phyloP scores from a whole-genome alignment of 2,329 filamentous ascomycete genomes.

The Kalmusia sp. region DNA sequence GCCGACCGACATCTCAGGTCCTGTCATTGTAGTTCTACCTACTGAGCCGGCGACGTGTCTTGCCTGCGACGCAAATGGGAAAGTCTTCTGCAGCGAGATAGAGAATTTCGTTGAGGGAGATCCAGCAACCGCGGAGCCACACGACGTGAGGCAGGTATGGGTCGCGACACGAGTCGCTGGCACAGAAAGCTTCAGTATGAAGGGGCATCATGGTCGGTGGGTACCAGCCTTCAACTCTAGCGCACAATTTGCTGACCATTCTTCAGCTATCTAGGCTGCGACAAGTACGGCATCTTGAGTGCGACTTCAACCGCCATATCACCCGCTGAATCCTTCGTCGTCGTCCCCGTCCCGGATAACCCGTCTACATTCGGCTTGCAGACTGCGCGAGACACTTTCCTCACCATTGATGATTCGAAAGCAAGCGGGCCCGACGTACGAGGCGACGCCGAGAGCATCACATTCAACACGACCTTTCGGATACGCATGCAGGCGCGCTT shows the following conservation, averaged over 20 bases:
- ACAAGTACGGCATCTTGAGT: constrained; percentile 79
- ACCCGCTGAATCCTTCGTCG: constrained; percentile 79
- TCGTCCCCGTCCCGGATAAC: constrained; percentile 68
- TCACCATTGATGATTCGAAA: constrained; percentile 61
- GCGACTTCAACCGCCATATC: constrained; percentile 83
- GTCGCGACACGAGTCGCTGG: constrained; percentile 84
- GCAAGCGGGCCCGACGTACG: constrained; percentile 67
- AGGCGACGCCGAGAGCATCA: constrained; percentile 74
- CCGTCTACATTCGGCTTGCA: constrained; percentile 77
- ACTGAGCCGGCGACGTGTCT: constrained; percentile 76
- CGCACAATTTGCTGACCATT: not conserved
- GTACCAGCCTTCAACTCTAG: too few species aligned
- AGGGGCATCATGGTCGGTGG: constrained; percentile 85
- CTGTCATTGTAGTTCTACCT: constrained; percentile 82
- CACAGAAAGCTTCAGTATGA: constrained; percentile 82
- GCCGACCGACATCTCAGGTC: constrained; percentile 77
- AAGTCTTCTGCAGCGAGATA: constrained; percentile 80
- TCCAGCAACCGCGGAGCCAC: constrained; percentile 85
- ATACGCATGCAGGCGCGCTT: constrained; percentile 95
- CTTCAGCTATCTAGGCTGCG: constrained; percentile 81
- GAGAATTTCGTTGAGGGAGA: constrained; percentile 90
- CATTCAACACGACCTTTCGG: constrained; percentile 74
- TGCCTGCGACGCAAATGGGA: constrained; percentile 84
- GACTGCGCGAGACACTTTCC: constrained; percentile 73
- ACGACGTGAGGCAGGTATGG: constrained; percentile 96